These are phyloP conservation scores for Eucalyptus grandis DNA, from an alignment of 345 rosid species.

Conservation along the genomic window DNA sequence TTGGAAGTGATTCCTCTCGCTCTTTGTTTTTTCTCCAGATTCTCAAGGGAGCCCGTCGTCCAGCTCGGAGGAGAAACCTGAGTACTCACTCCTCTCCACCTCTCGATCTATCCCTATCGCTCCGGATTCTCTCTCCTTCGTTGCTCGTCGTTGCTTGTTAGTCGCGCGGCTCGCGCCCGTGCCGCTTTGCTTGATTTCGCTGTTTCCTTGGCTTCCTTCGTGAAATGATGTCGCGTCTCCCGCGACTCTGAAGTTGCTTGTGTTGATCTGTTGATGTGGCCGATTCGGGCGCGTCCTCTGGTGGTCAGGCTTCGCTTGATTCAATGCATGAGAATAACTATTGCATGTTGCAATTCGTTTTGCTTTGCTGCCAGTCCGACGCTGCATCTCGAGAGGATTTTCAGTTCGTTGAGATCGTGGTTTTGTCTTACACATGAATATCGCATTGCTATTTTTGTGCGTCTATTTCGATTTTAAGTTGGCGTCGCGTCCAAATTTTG, in stretches of 20 bases:
- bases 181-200: background rate
- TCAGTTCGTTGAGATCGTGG: background rate
- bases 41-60: constrained; percentile 29
- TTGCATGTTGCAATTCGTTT: background rate
- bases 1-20: background rate
- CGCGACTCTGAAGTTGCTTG: background rate
- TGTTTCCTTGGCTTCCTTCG: background rate
- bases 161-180: background rate
- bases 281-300: constrained; percentile 26
- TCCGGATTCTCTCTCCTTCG: background rate
- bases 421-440: background rate
- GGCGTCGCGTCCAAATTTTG: background rate
- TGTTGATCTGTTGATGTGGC: constrained; percentile 26
- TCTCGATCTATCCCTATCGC: background rate
- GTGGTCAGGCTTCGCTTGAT: constrained; percentile 5
- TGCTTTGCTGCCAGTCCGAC: background rate
- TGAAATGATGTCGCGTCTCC: background rate
- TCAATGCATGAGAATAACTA: background rate
- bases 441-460: background rate
- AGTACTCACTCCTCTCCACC: constrained; percentile 27
- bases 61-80: constrained; percentile 49
- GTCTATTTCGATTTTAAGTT: background rate
- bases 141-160: background rate
- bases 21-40: constrained; percentile 34
- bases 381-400: background rate